A percentile compares a stretch with the other conserved stretches of the same genome.
phyloP scores from a whole-genome alignment of 305 asterid species.

The Nicotiana rustica region DNA sequence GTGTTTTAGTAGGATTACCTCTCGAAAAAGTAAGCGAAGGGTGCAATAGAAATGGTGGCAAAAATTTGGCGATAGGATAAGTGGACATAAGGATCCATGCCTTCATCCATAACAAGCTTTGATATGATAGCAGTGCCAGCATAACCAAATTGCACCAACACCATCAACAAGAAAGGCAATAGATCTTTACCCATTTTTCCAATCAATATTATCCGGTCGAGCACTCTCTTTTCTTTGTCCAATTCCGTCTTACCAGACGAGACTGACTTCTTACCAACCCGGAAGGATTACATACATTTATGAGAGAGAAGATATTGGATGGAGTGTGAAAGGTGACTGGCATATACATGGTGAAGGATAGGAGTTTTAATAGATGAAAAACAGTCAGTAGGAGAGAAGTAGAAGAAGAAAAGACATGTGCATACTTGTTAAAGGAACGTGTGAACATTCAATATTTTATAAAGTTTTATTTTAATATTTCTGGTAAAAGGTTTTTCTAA shows the following conservation, averaged over 20 bases:
- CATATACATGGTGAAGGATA: background rate
- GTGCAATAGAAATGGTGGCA: constrained; percentile 63
- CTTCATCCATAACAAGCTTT: constrained; percentile 87
- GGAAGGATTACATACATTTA: background rate
- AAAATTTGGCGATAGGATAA: constrained; percentile 85
- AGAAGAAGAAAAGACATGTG: background rate
- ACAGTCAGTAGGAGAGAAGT: background rate
- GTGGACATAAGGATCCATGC: constrained; percentile 83
- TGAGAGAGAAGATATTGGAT: background rate
- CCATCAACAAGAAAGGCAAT: constrained; percentile 66
- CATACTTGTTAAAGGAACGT: background rate
- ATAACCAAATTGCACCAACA: constrained; percentile 76
- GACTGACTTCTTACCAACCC: no score
- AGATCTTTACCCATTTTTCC: constrained; percentile 41
- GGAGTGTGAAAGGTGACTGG: background rate
- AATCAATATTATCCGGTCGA: background rate
- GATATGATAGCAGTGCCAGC: constrained; percentile 88
- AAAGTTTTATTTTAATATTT: background rate
- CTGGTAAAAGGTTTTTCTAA: background rate
- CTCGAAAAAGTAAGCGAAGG: constrained; percentile 81
- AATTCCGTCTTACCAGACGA: no score
- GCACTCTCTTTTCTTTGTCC: no score
- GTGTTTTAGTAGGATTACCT: constrained; percentile 48
- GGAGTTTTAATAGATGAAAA: background rate
- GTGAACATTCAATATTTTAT: background rate